These are phyloP conservation scores for Aspergillus unguis DNA, from an alignment of 2,329 filamentous ascomycete genomes.

Conservation along the genomic window DNA sequence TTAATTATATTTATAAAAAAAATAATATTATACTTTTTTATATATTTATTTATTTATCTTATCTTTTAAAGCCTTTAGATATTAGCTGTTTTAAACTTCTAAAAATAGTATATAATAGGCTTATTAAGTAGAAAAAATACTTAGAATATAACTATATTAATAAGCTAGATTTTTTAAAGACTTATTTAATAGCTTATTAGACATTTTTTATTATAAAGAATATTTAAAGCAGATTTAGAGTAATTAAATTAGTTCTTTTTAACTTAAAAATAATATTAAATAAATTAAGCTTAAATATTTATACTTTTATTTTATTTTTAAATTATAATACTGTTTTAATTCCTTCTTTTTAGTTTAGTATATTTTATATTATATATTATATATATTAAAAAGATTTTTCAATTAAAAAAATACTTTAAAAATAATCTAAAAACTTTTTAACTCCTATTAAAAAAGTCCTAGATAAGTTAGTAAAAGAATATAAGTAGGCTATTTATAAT, in stretches of 20 bases:
- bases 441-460: background rate
- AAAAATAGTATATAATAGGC: no score
- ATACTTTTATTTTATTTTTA: no score
- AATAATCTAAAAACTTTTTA: background rate
- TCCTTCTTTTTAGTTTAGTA: no score
- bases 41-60: background rate
- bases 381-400: background rate
- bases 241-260: background rate
- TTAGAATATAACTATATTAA: background rate
- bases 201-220: background rate
- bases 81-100: no score
- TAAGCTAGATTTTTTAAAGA: no score
- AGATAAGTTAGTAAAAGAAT: background rate
- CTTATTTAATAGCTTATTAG: background rate
- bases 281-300: no score
- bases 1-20: background rate
- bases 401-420: background rate
- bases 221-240: background rate
- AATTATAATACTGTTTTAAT: no score
- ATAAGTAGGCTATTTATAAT: background rate
- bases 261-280: background rate
- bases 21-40: no score
- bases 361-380: no score
- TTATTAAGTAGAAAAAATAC: background rate
- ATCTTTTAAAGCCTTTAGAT: no score